Base-by-base conservation (phyloP, 495 filamentous ascomycete genomes). In the Tuber melanosporum region DNA sequence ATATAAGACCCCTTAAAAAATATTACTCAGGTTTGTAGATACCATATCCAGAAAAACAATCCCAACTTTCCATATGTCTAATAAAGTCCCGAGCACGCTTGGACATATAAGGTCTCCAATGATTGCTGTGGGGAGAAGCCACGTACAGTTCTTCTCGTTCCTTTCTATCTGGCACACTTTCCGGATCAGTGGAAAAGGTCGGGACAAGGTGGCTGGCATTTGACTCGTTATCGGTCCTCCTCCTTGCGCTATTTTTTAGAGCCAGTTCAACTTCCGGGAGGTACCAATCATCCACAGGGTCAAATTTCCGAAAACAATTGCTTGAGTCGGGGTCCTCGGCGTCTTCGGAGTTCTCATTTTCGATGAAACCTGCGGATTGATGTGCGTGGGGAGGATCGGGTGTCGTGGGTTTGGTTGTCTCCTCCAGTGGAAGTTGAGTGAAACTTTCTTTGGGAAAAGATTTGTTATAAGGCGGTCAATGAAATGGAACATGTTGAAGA, bases 71-170 rank as follows among this genome's bases (percentile, higher is more conserved):
- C n/a, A 71, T 49, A 8, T 75, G n/a, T 44, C 42, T 72, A 9
- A 82, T 22, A 12, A 74, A 80, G 19, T 73, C 42, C 7, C 73
- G 43, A 17, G 45, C 43, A 9, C 43, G 10, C 45, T 71, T 20
- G 15, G 74, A 45, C 57, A 82, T 66, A 62, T 82, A 82, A 2
- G 81, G 81, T 39, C 77, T 46, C 3, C 49, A 32, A 2, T 26
- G 22, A 9, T 43, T 41, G 20, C 45, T 41, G 2, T 74, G 52
- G 1, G 43, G 39, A 8, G 52, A 36, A 43, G 7, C 22, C 4
- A 69, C n/a, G 41, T 45, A 9, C 43, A 72, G 41, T 36, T 14
- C 45, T 9, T 32, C 66, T 8, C 47, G n/a, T 9, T 17, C 12
- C 66, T 26, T 47, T 32, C 43, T 45, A n/a, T 74, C 45, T 14